Evolutionary conservation across 1,284 basidiomycete genomes (phyloP), one percentile per base, ranked within the genome.

Genomic region (Cryptococcus sp.): DNA sequence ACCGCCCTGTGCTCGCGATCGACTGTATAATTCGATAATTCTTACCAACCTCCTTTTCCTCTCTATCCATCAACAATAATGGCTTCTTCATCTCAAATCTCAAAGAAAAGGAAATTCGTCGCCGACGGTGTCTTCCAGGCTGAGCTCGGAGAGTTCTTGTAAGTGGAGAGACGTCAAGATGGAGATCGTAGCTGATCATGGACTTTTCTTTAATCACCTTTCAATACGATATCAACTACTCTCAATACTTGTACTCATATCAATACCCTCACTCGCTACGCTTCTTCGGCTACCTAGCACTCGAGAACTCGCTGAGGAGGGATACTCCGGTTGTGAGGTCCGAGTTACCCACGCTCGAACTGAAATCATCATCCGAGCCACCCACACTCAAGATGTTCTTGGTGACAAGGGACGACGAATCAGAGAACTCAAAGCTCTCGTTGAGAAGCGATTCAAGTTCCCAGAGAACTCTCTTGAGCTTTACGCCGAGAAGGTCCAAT

Each of bases 301-400:
- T 64, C 92, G 95, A 70, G 95, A 98, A 81, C 90, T 98, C 74
- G 90, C 95, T 58, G 95, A 96, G 81, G 96, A 99, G 81, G 96
- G 96, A 73, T 99, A 98, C 85, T 98, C 96, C 79, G 96, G 96
- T 60, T 99, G 96, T 79, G 96, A 98, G 82, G 96, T 99, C 79
- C 93, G 96, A 76, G 94, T 98, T 63, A 98, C 96, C 70, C 96
- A 98, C 79, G 93, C 95, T 66, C 89, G 95, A 74, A 99, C 96
- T 69, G 96, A 99, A 88, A 98, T 99, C 78, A 98, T 99, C 83
- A 97, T 99, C 81, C 92, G 96, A 74, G 96, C 96, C 62, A 98
- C 95, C 73, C 95, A 98, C 84, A 98, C 96, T 67, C 96, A 98
- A 81, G 96, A 98, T 79, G 96, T 99, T 69, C 86, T 99, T 68